phyloP scores from a whole-genome alignment of 2,329 filamentous ascomycete genomes.

The Cercospora berteroae region DNA sequence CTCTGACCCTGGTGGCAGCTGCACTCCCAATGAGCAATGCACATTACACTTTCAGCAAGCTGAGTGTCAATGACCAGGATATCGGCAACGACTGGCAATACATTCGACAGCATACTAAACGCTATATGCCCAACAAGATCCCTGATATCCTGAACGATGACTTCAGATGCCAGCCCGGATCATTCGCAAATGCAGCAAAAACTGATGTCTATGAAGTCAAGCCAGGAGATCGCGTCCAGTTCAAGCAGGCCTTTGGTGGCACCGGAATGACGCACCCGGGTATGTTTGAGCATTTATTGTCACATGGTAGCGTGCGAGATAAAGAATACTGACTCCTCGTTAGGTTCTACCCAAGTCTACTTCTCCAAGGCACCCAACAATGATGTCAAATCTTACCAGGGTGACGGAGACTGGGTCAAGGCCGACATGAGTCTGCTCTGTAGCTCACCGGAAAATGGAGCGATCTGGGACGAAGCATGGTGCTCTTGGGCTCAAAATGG shows the following conservation, averaged over 20 bases:
- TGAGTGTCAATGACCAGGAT: conserved; percentile 19
- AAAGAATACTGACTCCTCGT: background rate
- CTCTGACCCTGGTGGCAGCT: background rate
- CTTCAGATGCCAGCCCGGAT: conserved; percentile 1
- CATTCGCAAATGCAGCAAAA: conserved; percentile 16
- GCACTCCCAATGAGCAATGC: background rate
- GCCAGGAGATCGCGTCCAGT: conserved; percentile 21
- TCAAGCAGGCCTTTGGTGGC: conserved; percentile 18
- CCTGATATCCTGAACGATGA: conserved; percentile 18
- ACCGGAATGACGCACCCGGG: conserved; percentile 23
- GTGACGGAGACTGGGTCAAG: conserved; percentile 26
- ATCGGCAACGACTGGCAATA: conserved; percentile 22
- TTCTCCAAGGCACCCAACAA: conserved; percentile 22
- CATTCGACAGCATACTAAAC: conserved; percentile 24
- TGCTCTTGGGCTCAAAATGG: conserved; percentile 16
- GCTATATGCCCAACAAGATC: conserved; percentile 21
- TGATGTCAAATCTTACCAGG: conserved; percentile 20
- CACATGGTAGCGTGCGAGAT: background rate
- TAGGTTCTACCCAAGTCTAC: conserved; percentile 21
- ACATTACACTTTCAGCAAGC: conserved; percentile 26
- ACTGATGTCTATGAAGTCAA: conserved; percentile 20
- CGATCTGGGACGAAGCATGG: conserved; percentile 7
- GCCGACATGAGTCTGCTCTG: conserved; percentile 19
- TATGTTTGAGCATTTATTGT: background rate
- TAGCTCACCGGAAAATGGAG: conserved; percentile 14